Conservation (phyloP, 2,329 filamentous ascomycete genomes). For the Calonectria pseudoturangicola region DNA sequence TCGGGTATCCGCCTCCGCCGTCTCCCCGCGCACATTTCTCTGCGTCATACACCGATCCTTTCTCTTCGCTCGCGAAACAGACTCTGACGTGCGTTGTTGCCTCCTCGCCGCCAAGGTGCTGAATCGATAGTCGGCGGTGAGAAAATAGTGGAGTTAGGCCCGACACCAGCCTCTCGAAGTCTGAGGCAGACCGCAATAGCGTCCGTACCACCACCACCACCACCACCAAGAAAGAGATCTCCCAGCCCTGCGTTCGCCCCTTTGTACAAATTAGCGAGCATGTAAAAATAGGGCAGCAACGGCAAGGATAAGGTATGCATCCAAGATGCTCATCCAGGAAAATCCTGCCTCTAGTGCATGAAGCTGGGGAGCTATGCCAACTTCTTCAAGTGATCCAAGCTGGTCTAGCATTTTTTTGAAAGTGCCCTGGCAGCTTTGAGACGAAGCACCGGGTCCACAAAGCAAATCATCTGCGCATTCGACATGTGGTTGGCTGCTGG, state of each 20-base stretch:
- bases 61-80: constrained; percentile 9
- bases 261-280: background rate
- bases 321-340: constrained; percentile 10
- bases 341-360: constrained; percentile 26
- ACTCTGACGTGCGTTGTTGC: constrained; percentile 3
- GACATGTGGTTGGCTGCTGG: constrained; percentile 7
- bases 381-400: constrained; percentile 13
- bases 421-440: constrained; percentile 13
- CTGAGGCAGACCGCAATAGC: constrained; percentile 26
- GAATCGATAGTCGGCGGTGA: constrained; percentile 40
- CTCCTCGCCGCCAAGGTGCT: background rate
- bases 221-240: background rate
- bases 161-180: constrained; percentile 22
- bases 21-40: constrained; percentile 1
- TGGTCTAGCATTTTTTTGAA: background rate
- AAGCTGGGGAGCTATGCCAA: constrained; percentile 22
- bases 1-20: constrained; percentile 25
- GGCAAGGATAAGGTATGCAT: background rate
- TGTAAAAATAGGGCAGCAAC: constrained; percentile 1
- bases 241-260: constrained; percentile 8
- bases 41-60: background rate
- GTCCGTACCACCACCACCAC: constrained; percentile 1
- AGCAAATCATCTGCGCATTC: constrained; percentile 28
- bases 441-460: constrained; percentile 24
- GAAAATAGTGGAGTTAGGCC: constrained; percentile 24